Base-by-base conservation (phyloP, 2,329 filamentous ascomycete species). In the Ascochyta pisi region DNA sequence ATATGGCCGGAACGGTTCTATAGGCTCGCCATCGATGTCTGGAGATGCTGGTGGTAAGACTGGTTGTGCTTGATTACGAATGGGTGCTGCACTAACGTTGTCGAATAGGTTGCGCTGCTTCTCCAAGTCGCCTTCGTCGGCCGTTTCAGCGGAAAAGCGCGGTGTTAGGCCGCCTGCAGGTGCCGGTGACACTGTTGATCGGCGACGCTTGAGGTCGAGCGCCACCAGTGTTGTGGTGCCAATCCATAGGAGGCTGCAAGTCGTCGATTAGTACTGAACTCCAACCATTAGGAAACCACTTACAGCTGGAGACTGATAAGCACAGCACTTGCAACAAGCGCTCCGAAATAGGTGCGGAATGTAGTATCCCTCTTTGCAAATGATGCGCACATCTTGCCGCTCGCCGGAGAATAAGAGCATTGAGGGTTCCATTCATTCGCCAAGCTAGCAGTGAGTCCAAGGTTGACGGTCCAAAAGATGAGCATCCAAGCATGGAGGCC, bases 401-500 rank as follows among this genome's bases (percentile, higher is more conserved):
- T 52, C 40, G 34, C 57, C 23, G 49, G 52, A 15, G 35, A 38
- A 31, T 60, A 64, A 8, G 31, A 43, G 37, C 57, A 68, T 27
- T 39, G 40, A 13, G 57, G 46, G 19, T 54, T 43, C 68, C 68
- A 72, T 34, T 67, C 37, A 4, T 49, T 41, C 3, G 67, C 65
- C 10, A 73, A 58, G 31, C 63, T 57, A 12, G 68, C 65, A 16
- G 69, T 57, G 7, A 72, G 61, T 24, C 62, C 68, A 10, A 73
- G 60, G 47, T 67, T 63, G 16, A 71, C 61, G 33, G 83, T 71
- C 84, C 83, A 86, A 68, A 86, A 81, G 51, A 86, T 56, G 49
- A 82, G 66, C 27, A 82, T 77, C 53, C 82, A 77, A 19, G 82
- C 77, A 59, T 86, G 83, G 34, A 86, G 73, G 22, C 73, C 75